A percentile compares a stretch with the other conserved stretches of the same genome.
Conservation (phyloP, 1,284 basidiomycete species). For the Chalciporus piperatoides region DNA sequence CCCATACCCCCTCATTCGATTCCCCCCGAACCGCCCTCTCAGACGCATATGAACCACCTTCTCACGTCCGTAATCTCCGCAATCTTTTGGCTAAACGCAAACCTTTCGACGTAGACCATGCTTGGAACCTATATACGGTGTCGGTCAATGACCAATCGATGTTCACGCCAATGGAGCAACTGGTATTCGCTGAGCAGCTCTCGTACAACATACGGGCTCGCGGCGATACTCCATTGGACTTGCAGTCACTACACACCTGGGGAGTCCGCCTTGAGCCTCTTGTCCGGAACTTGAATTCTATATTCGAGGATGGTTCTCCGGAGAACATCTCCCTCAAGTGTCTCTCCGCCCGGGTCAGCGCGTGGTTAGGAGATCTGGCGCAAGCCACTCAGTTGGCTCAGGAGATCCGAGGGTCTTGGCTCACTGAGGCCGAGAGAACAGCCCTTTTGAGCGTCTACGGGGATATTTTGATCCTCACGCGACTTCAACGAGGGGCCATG, state of each 20-base stretch:
- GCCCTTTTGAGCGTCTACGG: conserved; percentile 37
- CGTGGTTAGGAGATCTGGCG: conserved; percentile 36
- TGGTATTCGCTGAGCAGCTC: conserved; percentile 36
- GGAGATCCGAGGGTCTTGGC: conserved; percentile 20
- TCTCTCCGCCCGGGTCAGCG: conserved; percentile 33
- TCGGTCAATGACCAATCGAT: conserved; percentile 12
- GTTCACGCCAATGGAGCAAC: conserved; percentile 23
- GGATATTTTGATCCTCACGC: conserved; percentile 39
- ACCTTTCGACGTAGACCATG: conserved; percentile 36
- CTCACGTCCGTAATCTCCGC: conserved; percentile 14
- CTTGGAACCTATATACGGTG: conserved; percentile 36
- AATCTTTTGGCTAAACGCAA: conserved; percentile 18
- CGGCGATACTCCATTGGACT: conserved; percentile 21
- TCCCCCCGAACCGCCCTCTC: conserved; percentile 3
- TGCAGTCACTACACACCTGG: conserved; percentile 34
- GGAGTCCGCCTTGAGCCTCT: conserved; percentile 36
- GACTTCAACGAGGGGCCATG: conserved; percentile 35
- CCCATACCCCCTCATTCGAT: conserved; percentile 17
- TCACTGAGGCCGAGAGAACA: conserved; percentile 17
- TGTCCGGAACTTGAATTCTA: conserved; percentile 30
- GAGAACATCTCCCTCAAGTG: conserved; percentile 28
- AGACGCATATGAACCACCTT: conserved; percentile 4
- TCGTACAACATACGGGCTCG: conserved; percentile 28
- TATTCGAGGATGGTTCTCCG: conserved; percentile 14
- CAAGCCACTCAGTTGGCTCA: conserved; percentile 32